Base-by-base conservation (phyloP, 208 protist species). In the Trichomonas tenax region DNA sequence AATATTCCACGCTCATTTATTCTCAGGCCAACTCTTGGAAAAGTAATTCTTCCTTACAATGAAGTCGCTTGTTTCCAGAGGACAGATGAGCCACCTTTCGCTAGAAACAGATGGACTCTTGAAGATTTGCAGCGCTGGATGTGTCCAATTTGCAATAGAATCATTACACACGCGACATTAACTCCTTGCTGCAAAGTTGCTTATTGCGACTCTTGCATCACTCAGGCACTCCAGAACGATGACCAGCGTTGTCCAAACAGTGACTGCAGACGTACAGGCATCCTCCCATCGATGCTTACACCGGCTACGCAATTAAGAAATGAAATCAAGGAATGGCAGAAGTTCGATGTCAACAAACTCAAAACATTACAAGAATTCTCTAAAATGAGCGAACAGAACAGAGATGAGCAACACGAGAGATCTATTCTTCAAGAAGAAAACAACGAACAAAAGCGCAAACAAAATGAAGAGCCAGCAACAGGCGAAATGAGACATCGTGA, bases 241-340 rank as follows among this genome's bases (percentile, higher is more conserved):
- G 86, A 93, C 51, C 86, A 93, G 44, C 11, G 86, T 6, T 93
- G 86, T 21, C 86, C 86, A 23, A 93, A 93, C 36, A 11, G 11
- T 14, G 44, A 93, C 15, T 93, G 86, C n/a, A 4, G 40, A 21
- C 6, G 44, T 0, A 34, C 86, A 38, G 17, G 23, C 0, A 51
- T 51, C 9, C 31, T 38, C 8, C 36, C 36, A 23, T n/a, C 17
- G 0, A 41, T 84, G 34, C 36, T 93, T 31, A 34, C 17, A 38
- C 40, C 41, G 8, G 44, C 41, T 1, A 51, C 86, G 2, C 86
- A 93, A 15, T 31, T 93, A 1, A 4, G 86, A 46, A 51, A 93
- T 38, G 86, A 93, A 93, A 93, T 93, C 44, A 93, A 93, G 38
- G 86, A 93, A 51, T 93, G 86, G 86, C 86, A 93, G 44, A 93